phyloP scores from a whole-genome alignment of 345 rosid species.

The Salix suchowensis region DNA sequence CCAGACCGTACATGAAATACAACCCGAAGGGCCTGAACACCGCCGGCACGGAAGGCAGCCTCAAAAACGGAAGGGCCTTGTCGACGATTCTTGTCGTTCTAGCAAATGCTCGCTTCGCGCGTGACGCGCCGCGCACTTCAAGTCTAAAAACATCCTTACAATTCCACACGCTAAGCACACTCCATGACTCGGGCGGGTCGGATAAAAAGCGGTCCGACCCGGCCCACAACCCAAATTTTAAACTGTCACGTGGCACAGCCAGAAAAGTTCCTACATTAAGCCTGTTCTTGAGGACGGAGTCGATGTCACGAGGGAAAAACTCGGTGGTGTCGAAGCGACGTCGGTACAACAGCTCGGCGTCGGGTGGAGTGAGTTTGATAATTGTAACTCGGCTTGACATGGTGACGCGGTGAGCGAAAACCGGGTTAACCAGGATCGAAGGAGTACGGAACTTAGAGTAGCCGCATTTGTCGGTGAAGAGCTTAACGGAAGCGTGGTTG shows the following conservation, averaged over 20 bases:
- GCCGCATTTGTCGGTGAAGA: slow-evolving; percentile 86
- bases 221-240: slow-evolving; percentile 37
- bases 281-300: slow-evolving; percentile 67
- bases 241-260: slow-evolving; percentile 61
- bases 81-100: slow-evolving; percentile 63
- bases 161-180: slow-evolving; percentile 82
- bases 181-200: slow-evolving; percentile 87
- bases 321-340: slow-evolving; percentile 75
- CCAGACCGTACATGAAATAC: slow-evolving; percentile 83
- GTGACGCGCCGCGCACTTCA: slow-evolving; percentile 74
- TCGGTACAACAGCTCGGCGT: slow-evolving; percentile 74
- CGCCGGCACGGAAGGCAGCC: slow-evolving; percentile 79
- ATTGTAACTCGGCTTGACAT: slow-evolving; percentile 47
- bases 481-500: slow-evolving; percentile 77
- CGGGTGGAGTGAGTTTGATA: slow-evolving; percentile 42
- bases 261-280: slow-evolving; percentile 73
- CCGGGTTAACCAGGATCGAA: slow-evolving; percentile 79
- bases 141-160: slow-evolving; percentile 66
- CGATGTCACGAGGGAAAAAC: slow-evolving; percentile 92
- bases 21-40: slow-evolving; percentile 74
- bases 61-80: slow-evolving; percentile 63
- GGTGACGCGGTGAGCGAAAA: slow-evolving; percentile 63
- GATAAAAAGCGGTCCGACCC: slow-evolving; percentile 57
- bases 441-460: slow-evolving; percentile 92
- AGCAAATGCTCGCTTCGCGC: slow-evolving; percentile 47